A percentile compares a stretch with the other conserved stretches of the same genome.
These are phyloP conservation scores for Cyclostephanos invisitatus DNA, from an alignment of 108 stramenopile species.

Conservation along the genomic window DNA sequence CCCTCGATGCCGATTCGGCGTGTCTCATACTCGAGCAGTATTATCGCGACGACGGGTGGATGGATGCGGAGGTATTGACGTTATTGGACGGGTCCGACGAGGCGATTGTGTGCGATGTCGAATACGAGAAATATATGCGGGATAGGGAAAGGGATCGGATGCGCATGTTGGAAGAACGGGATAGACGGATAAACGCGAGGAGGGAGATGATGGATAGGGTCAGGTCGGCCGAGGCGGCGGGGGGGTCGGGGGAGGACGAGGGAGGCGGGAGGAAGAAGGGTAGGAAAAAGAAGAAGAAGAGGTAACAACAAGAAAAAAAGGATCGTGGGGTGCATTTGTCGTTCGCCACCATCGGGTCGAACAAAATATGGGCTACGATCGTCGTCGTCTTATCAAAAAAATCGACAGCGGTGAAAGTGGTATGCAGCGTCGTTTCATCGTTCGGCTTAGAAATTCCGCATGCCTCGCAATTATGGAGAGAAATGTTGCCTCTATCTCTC, in stretches of 20 bases:
- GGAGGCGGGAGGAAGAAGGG: not conserved
- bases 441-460: too few species aligned
- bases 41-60: slow-evolving; percentile 62
- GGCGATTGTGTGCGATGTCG: slow-evolving; percentile 27
- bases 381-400: too few species aligned
- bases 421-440: too few species aligned
- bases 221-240: slow-evolving; percentile 6
- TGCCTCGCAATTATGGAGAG: too few species aligned
- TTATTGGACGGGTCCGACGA: slow-evolving; percentile 18
- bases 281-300: slow-evolving; percentile 43
- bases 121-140: slow-evolving; percentile 24
- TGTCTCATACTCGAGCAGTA: slow-evolving; percentile 84
- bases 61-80: slow-evolving; percentile 41
- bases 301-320: slow-evolving; percentile 42
- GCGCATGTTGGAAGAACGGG: slow-evolving; percentile 22
- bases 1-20: slow-evolving; percentile 79
- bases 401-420: too few species aligned
- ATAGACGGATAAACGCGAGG: slow-evolving; percentile 19
- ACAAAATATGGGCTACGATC: too few species aligned
- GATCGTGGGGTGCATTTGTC: too few species aligned
- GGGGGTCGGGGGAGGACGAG: too few species aligned
- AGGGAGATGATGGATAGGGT: slow-evolving; percentile 45
- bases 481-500: too few species aligned
- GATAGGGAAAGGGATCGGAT: slow-evolving; percentile 19
- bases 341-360: too few species aligned